Percentiles rank a stretch among this genome's conserved stretches.
Evolutionary conservation across 352 stramenopile species (phyloP).

Genomic region (Thalassiosira exigua): DNA sequence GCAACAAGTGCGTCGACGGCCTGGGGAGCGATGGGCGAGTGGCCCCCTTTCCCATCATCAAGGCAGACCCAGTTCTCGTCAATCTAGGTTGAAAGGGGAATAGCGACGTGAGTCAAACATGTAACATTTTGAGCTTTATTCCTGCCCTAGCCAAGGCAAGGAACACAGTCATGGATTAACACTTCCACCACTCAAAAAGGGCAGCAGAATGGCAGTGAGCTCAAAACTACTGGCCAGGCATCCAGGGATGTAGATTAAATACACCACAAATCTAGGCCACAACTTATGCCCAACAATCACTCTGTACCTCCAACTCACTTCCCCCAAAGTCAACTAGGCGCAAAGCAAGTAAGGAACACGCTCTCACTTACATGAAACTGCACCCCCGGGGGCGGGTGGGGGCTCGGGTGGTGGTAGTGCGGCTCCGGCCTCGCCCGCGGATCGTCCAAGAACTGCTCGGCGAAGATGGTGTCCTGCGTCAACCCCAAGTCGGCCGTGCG

Average conservation of each 20-base stretch:
- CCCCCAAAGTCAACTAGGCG: no score
- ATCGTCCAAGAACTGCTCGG: constrained; percentile 59
- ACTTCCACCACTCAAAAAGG: no score
- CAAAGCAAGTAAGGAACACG: no score
- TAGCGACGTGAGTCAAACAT: not conserved
- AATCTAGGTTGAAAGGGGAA: constrained; percentile 26
- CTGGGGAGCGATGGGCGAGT: constrained; percentile 73
- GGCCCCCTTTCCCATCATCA: constrained; percentile 55
- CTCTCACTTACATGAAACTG: constrained; percentile 48
- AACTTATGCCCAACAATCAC: no score
- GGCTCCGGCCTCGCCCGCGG: constrained; percentile 52
- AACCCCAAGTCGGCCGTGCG: constrained; percentile 70
- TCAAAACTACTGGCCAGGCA: no score
- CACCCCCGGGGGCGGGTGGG: constrained; percentile 70
- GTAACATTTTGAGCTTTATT: no score
- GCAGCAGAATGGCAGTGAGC: no score
- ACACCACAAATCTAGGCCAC: no score
- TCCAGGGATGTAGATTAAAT: no score
- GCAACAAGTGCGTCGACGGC: constrained; percentile 68
- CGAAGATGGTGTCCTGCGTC: constrained; percentile 64
- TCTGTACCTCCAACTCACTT: no score
- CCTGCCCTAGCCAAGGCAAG: no score
- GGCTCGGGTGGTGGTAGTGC: constrained; percentile 66
- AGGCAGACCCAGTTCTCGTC: constrained; percentile 77
- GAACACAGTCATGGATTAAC: no score